Percentiles rank a stretch among this genome's conserved stretches.
phyloP scores from a whole-genome alignment of 768 basidiomycete species.

The Termitomyces sp. region DNA sequence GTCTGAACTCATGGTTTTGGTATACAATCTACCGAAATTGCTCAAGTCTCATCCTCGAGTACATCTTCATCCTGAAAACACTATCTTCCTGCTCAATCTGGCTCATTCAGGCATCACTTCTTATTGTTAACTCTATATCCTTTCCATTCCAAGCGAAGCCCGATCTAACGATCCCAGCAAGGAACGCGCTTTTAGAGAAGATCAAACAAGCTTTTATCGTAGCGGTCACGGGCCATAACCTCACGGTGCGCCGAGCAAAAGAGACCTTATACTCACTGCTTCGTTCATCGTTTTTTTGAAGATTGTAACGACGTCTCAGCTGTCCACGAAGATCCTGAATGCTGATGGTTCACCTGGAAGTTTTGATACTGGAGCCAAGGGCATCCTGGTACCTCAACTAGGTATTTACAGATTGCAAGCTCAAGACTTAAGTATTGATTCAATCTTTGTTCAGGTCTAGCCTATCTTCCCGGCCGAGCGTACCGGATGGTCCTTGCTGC shows the following conservation, averaged over 20 bases:
- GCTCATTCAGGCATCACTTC: constrained; percentile 44
- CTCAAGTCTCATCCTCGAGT: constrained; percentile 47
- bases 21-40: constrained; percentile 48
- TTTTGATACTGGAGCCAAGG: constrained; percentile 61
- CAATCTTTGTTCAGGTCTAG: constrained; percentile 22
- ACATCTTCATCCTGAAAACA: not conserved
- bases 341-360: constrained; percentile 61
- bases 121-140: constrained; percentile 66
- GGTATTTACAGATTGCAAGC: constrained; percentile 32
- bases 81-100: not conserved
- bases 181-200: constrained; percentile 41
- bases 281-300: constrained; percentile 4
- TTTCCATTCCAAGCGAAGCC: constrained; percentile 59
- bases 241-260: constrained; percentile 39
- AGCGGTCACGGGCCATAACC: constrained; percentile 39
- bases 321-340: constrained; percentile 65
- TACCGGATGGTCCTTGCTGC: constrained; percentile 34
- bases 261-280: constrained; percentile 1
- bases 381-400: constrained; percentile 64
- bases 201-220: constrained; percentile 52
- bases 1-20: constrained; percentile 54
- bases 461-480: constrained; percentile 37
- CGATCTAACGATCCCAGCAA: constrained; percentile 33
- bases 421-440: constrained; percentile 1
- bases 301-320: constrained; percentile 60